Conservation (phyloP, 805 yeast species). For the Pichia occidentalis region DNA sequence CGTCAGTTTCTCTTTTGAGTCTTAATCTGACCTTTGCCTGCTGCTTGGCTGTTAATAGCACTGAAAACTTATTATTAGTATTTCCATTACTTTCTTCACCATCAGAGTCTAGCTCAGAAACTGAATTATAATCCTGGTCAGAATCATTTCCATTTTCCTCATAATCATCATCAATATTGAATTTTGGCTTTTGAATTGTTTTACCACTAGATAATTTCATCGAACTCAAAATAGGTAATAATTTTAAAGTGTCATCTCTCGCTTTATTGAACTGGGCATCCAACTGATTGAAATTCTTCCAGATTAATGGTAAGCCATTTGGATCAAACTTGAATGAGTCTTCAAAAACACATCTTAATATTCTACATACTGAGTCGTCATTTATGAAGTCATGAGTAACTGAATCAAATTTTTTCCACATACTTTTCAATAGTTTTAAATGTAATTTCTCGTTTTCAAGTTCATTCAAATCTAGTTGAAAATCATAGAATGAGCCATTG, state of each 20-base stretch:
- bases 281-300: conserved; percentile 69
- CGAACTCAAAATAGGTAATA: conserved; percentile 52
- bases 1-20: conserved; percentile 70
- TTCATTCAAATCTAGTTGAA: conserved; percentile 53
- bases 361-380: conserved; percentile 56
- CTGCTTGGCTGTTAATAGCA: conserved; percentile 50
- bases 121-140: conserved; percentile 29
- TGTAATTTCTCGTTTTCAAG: conserved; percentile 38
- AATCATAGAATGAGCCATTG: conserved; percentile 39
- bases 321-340: conserved; percentile 76
- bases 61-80: conserved; percentile 43
- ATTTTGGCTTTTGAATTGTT: conserved; percentile 36
- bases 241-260: conserved; percentile 45
- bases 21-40: conserved; percentile 49
- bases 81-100: too few relatives aligned
- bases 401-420: conserved; percentile 62
- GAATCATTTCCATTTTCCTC: conserved; percentile 35
- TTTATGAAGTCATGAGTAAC: conserved; percentile 55
- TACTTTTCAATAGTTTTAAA: conserved; percentile 37
- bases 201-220: conserved; percentile 47
- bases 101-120: conserved; percentile 21
- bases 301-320: conserved; percentile 73
- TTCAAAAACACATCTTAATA: conserved; percentile 77
- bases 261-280: conserved; percentile 60
- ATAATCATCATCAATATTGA: conserved; percentile 33